Evolutionary conservation across 2,329 filamentous ascomycete species (phyloP), one percentile per base, ranked within the genome.

Genomic region (Colletotrichum gigasporum): DNA sequence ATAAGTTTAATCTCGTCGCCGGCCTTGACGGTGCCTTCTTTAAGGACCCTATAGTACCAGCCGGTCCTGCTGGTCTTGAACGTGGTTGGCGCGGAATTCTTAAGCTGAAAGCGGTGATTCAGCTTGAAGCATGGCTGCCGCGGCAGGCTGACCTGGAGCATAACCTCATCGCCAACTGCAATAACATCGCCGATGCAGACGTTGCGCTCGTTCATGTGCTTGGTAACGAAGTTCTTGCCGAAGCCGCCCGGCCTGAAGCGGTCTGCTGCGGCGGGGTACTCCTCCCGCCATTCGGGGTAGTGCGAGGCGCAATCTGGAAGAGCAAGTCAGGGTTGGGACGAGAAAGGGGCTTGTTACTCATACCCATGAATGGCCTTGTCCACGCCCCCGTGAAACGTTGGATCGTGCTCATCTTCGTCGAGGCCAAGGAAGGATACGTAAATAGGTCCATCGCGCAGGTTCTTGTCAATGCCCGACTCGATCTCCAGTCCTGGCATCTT

Each of bases 71-170:
- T 85, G 2, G 78, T 78, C 65, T 82, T 80, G 74, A 85, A 88
- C 0, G 86, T 85, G 18, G 81, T 78, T 1, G 83, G 83, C 4
- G 88, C 85, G 73, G 91, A 90, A 65, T 88, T 84, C 69, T 86
- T 86, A 9, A 89, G 76, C 32, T 84, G 80, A 72, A 91, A 91
- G 1, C 88, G 86, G 69, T 90, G 88, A 71, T 91, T 91, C 8
- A 91, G 81, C 71, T 91, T 91, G 77, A 85, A 91, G 76, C 89
- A 91, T 9, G 89, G 89, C 68, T 87, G 84, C 14, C 89, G 82
- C 0, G 88, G 88, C 22, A 90, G 76, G 66, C 82, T 85, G 22
- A 90, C 84, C 68, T 90, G 85, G 0, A 90, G 78, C 3, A 87
- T 62, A 0, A 87, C 79, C 2, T 80, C 77, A 45, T 79, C 75